Base-by-base conservation (phyloP, 768 basidiomycete species). In the Serendipita sp. region DNA sequence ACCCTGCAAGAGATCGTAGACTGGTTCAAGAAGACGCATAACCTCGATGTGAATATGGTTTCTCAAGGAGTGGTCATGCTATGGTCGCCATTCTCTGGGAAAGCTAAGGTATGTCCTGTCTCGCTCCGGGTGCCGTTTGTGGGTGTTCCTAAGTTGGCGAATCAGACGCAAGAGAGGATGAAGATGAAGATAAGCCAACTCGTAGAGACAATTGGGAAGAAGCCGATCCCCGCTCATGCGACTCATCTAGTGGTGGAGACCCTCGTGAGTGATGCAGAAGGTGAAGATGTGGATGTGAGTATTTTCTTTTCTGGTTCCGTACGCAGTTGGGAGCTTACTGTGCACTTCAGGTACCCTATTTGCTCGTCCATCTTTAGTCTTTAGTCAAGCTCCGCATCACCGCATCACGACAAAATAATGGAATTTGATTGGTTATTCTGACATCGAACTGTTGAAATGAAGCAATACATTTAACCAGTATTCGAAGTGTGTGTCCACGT, bases 11-110 rank as follows among this genome's bases (percentile, higher is more conserved):
- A 96, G 17, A 82, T 99, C 70, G 73, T 95, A 33, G 72, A 81
- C 61, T 91, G 82, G 81, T 97, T 98, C 82, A 77, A 83, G 75
- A 78, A 78, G 56, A 80, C 86, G 64, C 89, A 98, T 73, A 84
- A 84, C 33, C 83, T 98, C 34, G 86, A 92, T 41, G 78, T 98
- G 60, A 84, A 83, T 60, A 99, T 99, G 96, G 90, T 97, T 65
- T 93, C 90, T 69, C 89, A 92, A 72, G 95, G 93, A 43, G 94
- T 97, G 34, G 93, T 91, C 70, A 95, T 98, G 94, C 77, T 98
- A 33, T 98, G 94, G 92, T 93, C 90, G 65, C 85, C 88, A 34
- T 99, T 95, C 73, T 80, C 90, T 61, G 86, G 85, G 62, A 88
- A 85, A 76, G 90, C 90, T 78, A 98, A 98, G 87, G 94, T 89